Evolutionary conservation across 2,329 filamentous ascomycete species (phyloP).

Genomic region (Trichoderma guizhouense): DNA sequence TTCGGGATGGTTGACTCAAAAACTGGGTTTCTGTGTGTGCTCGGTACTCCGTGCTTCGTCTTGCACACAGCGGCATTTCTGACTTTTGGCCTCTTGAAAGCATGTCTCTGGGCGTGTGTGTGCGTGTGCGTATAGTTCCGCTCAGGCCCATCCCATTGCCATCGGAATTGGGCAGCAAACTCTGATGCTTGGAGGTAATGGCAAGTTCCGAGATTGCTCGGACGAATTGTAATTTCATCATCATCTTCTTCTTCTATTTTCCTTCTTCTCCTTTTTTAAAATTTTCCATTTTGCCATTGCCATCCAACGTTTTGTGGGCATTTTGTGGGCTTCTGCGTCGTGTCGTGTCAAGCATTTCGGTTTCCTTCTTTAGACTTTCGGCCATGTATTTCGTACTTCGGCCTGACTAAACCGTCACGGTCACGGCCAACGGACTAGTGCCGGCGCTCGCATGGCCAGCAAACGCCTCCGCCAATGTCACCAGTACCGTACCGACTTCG

Average conservation of each 20-base stretch:
- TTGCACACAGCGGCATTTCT: not conserved
- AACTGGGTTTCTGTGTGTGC: too few relatives aligned
- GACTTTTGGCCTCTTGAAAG: slow-evolving; percentile 4
- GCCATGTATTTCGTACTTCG: not conserved
- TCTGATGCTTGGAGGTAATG: not conserved
- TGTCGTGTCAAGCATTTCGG: not conserved
- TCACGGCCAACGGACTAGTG: not conserved
- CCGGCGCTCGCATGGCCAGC: not conserved
- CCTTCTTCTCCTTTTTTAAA: too few relatives aligned
- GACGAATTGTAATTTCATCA: not conserved
- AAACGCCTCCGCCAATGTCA: not conserved
- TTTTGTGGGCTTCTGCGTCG: not conserved
- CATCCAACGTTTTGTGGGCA: not conserved
- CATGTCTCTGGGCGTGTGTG: not conserved
- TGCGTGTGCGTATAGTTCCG: not conserved
- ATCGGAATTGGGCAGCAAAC: not conserved
- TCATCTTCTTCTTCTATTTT: too few relatives aligned
- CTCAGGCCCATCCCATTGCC: not conserved
- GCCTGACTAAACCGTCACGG: not conserved
- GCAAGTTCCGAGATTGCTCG: not conserved
- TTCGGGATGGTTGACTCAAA: not conserved
- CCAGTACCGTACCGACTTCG: not conserved
- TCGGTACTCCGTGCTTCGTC: not conserved
- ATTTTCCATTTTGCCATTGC: not conserved
- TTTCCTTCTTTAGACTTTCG: not conserved